These are phyloP conservation scores for Scortechinia acanthostroma DNA, from an alignment of 2,329 filamentous ascomycete species.

Conservation along the genomic window DNA sequence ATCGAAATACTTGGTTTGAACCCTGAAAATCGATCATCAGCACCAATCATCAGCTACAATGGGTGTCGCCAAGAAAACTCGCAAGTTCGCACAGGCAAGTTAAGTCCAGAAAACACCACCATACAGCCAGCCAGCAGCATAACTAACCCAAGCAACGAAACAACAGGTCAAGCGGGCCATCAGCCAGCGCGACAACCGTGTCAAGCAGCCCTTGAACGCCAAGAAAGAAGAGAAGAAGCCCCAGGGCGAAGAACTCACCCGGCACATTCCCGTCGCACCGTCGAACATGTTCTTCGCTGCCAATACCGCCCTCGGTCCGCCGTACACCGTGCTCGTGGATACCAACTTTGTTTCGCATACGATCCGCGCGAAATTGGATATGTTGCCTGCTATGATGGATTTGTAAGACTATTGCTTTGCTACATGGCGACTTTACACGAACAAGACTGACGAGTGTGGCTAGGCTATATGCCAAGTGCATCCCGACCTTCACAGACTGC, in stretches of 20 bases:
- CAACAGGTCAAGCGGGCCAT: neutral
- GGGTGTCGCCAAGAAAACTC: slow-evolving; percentile 83
- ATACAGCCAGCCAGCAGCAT: too few species aligned
- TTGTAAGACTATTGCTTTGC: neutral
- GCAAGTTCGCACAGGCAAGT: slow-evolving; percentile 73
- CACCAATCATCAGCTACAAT: slow-evolving; percentile 35
- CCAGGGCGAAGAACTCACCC: slow-evolving; percentile 4
- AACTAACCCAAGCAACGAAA: too few species aligned
- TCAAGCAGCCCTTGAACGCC: neutral
- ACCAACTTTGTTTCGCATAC: slow-evolving; percentile 90
- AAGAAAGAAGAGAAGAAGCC: too few species aligned
- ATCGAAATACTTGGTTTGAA: too few species aligned
- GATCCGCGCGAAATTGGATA: slow-evolving; percentile 80
- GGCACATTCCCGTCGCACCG: slow-evolving; percentile 63
- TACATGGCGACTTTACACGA: slow-evolving; percentile 54
- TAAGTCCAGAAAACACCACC: too few species aligned
- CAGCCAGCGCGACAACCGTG: neutral
- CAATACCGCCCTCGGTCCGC: slow-evolving; percentile 79
- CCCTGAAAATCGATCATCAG: too few species aligned
- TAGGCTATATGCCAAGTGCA: slow-evolving; percentile 83
- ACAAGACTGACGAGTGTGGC: slow-evolving; percentile 35
- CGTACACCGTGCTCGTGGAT: slow-evolving; percentile 74
- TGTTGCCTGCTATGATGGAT: slow-evolving; percentile 77
- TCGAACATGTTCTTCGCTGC: slow-evolving; percentile 82
- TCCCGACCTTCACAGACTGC: slow-evolving; percentile 78